Evolutionary conservation across 1,284 basidiomycete genomes (phyloP).

Genomic region (Ustilago cynodontis): DNA sequence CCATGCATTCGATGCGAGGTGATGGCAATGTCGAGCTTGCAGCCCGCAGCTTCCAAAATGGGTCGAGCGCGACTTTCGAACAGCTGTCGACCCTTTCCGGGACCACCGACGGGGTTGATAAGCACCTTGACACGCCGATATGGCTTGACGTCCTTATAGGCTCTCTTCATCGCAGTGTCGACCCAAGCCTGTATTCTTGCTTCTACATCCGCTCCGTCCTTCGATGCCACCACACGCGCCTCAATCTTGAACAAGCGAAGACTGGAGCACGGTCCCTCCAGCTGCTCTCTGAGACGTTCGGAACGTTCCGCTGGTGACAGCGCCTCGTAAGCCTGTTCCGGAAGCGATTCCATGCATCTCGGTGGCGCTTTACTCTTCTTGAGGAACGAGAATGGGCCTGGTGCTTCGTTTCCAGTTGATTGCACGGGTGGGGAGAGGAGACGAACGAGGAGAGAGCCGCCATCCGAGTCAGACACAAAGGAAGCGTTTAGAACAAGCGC

Average conservation of each 20-base stretch:
- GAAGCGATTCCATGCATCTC: slow-evolving; percentile 33
- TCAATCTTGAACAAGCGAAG: slow-evolving; percentile 62
- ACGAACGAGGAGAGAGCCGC: slow-evolving; percentile 61
- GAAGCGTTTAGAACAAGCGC: slow-evolving; percentile 57
- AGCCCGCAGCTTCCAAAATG: slow-evolving; percentile 82
- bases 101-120: slow-evolving; percentile 89
- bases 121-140: slow-evolving; percentile 73
- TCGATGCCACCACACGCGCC: slow-evolving; percentile 35
- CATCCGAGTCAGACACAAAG: slow-evolving; percentile 63
- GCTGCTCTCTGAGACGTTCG: slow-evolving; percentile 41
- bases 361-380: slow-evolving; percentile 31
- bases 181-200: slow-evolving; percentile 42
- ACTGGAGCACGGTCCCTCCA: slow-evolving; percentile 58
- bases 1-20: slow-evolving; percentile 76
- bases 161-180: slow-evolving; percentile 40
- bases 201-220: slow-evolving; percentile 28
- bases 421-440: slow-evolving; percentile 54
- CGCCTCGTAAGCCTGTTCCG: slow-evolving; percentile 24
- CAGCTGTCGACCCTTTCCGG: slow-evolving; percentile 79
- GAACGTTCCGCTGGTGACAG: slow-evolving; percentile 20
- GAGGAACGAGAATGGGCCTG: slow-evolving; percentile 39
- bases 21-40: slow-evolving; percentile 77
- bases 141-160: slow-evolving; percentile 44
- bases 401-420: slow-evolving; percentile 3
- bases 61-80: slow-evolving; percentile 81